Percentiles rank a stretch among this genome's conserved stretches.
These are phyloP conservation scores for Ceriops tagal DNA, from an alignment of 345 rosid genomes.

Conservation along the genomic window DNA sequence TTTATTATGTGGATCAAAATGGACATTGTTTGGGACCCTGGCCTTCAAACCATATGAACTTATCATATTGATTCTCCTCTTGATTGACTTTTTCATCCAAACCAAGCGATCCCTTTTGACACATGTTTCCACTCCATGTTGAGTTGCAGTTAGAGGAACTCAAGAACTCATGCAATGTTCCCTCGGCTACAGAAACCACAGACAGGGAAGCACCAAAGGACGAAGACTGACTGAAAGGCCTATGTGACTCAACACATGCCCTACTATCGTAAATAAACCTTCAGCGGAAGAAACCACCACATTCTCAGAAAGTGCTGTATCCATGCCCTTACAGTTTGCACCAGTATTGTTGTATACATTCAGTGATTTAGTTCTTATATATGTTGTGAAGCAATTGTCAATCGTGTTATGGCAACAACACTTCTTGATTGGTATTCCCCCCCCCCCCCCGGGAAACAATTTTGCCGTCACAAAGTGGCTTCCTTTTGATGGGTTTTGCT, in stretches of 20 bases:
- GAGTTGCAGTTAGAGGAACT: slow-evolving; percentile 54
- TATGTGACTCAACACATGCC: slow-evolving; percentile 1
- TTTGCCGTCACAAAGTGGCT: no score
- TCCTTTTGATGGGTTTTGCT: no score
- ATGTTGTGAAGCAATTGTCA: no score
- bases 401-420: no score
- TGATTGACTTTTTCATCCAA: background rate
- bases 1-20: no score
- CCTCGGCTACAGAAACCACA: slow-evolving; percentile 26
- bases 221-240: slow-evolving; percentile 22
- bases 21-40: no score
- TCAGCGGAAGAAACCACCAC: background rate
- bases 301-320: no score
- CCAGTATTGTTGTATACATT: background rate
- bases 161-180: slow-evolving; percentile 25
- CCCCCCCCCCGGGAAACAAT: no score
- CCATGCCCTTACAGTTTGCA: background rate
- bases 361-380: background rate
- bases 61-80: no score
- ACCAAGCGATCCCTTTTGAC: background rate
- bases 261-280: background rate
- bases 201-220: slow-evolving; percentile 37
- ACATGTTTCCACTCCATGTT: background rate
- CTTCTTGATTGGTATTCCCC: no score
- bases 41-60: no score